A percentile compares a stretch with the other conserved stretches of the same genome.
These are phyloP conservation scores for Fusarium haematococcum DNA, from an alignment of 2,329 filamentous ascomycete species.

Conservation along the genomic window DNA sequence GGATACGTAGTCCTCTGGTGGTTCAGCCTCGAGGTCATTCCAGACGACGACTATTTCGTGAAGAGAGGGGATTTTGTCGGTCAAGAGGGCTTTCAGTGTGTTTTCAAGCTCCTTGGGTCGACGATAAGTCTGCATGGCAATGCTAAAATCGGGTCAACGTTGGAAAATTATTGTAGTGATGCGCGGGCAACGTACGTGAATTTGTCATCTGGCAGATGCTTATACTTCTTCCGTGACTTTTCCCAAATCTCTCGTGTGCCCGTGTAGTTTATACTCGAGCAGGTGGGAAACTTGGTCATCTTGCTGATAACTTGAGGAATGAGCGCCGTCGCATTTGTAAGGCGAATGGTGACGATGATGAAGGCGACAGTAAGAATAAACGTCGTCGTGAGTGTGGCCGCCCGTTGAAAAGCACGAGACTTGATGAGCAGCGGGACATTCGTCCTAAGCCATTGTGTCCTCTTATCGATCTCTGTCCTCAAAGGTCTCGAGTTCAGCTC, in stretches of 20 bases:
- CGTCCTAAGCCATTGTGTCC: background rate
- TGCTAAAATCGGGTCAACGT: conserved; percentile 36
- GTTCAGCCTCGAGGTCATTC: conserved; percentile 50
- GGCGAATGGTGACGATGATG: conserved; percentile 27
- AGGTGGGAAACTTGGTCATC: conserved; percentile 32
- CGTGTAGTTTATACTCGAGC: conserved; percentile 27
- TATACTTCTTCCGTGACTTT: conserved; percentile 40
- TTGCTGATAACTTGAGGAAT: conserved; percentile 32
- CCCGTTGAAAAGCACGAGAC: conserved; percentile 35
- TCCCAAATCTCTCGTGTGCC: conserved; percentile 36
- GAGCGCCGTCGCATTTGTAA: conserved; percentile 32
- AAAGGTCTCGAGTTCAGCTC: background rate
- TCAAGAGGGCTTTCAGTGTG: conserved; percentile 46
- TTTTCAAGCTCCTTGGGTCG: conserved; percentile 51
- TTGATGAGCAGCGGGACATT: conserved; percentile 20
- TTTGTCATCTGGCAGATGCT: conserved; percentile 44
- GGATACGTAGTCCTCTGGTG: conserved; percentile 47
- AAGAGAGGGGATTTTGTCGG: conserved; percentile 50
- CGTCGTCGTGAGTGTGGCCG: conserved; percentile 14
- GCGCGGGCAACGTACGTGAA: conserved; percentile 44
- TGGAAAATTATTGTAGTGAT: too few species aligned
- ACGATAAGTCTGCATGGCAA: conserved; percentile 52
- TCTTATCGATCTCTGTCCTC: conserved; percentile 6
- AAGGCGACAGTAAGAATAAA: conserved; percentile 24
- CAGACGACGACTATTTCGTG: conserved; percentile 54